phyloP scores from a whole-genome alignment of 768 basidiomycete genomes.

The Coprinellus micaceus region DNA sequence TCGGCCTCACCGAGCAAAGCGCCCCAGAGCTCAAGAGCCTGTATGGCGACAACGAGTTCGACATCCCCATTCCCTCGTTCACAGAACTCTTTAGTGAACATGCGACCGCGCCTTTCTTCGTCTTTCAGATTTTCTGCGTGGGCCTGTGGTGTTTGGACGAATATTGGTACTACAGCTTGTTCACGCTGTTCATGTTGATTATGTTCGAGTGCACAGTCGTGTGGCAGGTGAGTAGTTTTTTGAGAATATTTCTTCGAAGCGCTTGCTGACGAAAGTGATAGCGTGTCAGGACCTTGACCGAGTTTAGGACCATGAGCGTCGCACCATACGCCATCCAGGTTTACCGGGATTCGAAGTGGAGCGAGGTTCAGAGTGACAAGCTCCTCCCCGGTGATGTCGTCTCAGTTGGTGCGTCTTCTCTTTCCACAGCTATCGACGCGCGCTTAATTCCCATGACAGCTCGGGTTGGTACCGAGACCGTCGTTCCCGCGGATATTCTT shows the following conservation, averaged over 20 bases:
- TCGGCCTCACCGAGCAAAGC: slow-evolving; percentile 47
- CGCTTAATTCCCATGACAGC: slow-evolving; percentile 36
- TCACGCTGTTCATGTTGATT: slow-evolving; percentile 97
- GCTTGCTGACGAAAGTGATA: too few relatives aligned
- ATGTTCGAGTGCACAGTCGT: slow-evolving; percentile 99
- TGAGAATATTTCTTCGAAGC: background rate
- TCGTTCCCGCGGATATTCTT: slow-evolving; percentile 89
- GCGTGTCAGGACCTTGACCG: slow-evolving; percentile 90
- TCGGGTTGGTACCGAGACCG: slow-evolving; percentile 73
- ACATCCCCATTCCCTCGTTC: slow-evolving; percentile 96
- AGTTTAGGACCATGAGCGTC: slow-evolving; percentile 96
- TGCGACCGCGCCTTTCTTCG: slow-evolving; percentile 98
- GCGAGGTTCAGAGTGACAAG: slow-evolving; percentile 74
- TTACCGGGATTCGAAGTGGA: slow-evolving; percentile 79
- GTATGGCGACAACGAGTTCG: slow-evolving; percentile 93
- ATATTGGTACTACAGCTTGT: slow-evolving; percentile 98
- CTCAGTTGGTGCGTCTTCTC: slow-evolving; percentile 50
- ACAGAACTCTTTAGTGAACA: slow-evolving; percentile 90
- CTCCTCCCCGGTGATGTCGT: slow-evolving; percentile 92
- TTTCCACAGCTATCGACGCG: background rate
- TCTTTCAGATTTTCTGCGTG: slow-evolving; percentile 98
- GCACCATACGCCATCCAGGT: slow-evolving; percentile 84
- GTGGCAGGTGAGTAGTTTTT: slow-evolving; percentile 71
- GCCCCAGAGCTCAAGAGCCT: slow-evolving; percentile 54
- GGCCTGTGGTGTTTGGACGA: slow-evolving; percentile 97